These are phyloP conservation scores for Limtongia smithiae DNA, from an alignment of 805 yeast genomes.

Conservation along the genomic window DNA sequence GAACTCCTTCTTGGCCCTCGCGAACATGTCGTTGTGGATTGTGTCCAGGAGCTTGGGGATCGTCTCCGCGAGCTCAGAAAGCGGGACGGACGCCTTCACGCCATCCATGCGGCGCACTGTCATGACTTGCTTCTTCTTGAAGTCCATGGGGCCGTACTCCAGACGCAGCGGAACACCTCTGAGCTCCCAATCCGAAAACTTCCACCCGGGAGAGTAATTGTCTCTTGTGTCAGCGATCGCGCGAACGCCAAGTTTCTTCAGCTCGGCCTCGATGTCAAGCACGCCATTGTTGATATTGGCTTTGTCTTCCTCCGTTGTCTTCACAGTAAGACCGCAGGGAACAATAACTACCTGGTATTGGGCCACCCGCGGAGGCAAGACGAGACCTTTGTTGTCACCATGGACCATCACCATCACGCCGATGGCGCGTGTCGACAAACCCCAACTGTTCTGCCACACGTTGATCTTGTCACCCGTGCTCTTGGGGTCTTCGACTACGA, in stretches of 20 bases:
- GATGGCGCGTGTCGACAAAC: conserved; percentile 94
- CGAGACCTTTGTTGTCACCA: conserved; percentile 97
- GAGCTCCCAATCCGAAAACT: conserved; percentile 94
- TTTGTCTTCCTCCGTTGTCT: conserved; percentile 75
- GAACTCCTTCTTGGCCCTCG: conserved; percentile 74
- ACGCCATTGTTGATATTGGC: conserved; percentile 67
- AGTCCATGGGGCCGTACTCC: conserved; percentile 96
- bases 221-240: conserved; percentile 84
- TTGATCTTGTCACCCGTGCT: conserved; percentile 76
- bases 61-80: conserved; percentile 60
- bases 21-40: conserved; percentile 72
- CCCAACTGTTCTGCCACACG: conserved; percentile 99
- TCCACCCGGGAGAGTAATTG: conserved; percentile 98
- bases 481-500: conserved; percentile 85
- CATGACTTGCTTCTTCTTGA: conserved; percentile 70
- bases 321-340: conserved; percentile 91
- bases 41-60: conserved; percentile 76
- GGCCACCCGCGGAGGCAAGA: conserved; percentile 95
- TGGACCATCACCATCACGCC: conserved; percentile 99
- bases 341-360: conserved; percentile 86
- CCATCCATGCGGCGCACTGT: conserved; percentile 93
- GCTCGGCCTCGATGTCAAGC: conserved; percentile 58
- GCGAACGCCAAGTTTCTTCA: conserved; percentile 63
- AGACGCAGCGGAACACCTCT: conserved; percentile 92
- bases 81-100: conserved; percentile 62